Conservation (phyloP, 805 yeast genomes). For the Candida palmyrensis region DNA sequence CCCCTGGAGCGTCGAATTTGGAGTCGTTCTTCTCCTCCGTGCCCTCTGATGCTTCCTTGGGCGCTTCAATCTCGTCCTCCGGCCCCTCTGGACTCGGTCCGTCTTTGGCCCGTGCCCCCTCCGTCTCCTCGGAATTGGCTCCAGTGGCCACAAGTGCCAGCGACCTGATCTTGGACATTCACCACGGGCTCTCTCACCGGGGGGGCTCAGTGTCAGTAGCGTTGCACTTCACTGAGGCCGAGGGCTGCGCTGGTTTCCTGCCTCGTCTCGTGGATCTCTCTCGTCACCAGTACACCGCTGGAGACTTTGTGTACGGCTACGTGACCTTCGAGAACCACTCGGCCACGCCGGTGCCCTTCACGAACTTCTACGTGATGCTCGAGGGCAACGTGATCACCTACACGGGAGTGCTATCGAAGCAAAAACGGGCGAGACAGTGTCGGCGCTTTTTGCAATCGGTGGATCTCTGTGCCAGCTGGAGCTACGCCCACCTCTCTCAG, state of each 20-base stretch:
- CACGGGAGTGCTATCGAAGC: constrained; percentile 1
- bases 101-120: background rate
- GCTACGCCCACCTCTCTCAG: background rate
- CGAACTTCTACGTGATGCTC: constrained; percentile 47
- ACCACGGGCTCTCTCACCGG: background rate
- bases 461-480: constrained; percentile 2
- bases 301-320: constrained; percentile 50
- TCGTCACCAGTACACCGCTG: background rate
- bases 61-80: background rate
- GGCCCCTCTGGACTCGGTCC: background rate
- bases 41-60: background rate
- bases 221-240: constrained; percentile 1
- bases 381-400: constrained; percentile 32
- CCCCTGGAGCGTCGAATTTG: no score
- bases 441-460: constrained; percentile 1
- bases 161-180: constrained; percentile 1
- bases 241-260: background rate
- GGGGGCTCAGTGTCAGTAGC: background rate
- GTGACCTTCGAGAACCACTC: constrained; percentile 34
- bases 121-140: background rate
- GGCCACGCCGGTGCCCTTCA: constrained; percentile 40
- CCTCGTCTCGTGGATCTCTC: background rate
- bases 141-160: background rate
- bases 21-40: constrained; percentile 1
- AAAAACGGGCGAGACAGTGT: background rate